Conservation (phyloP, 2,329 filamentous ascomycete genomes). For the Diplodia scrobiculata region DNA sequence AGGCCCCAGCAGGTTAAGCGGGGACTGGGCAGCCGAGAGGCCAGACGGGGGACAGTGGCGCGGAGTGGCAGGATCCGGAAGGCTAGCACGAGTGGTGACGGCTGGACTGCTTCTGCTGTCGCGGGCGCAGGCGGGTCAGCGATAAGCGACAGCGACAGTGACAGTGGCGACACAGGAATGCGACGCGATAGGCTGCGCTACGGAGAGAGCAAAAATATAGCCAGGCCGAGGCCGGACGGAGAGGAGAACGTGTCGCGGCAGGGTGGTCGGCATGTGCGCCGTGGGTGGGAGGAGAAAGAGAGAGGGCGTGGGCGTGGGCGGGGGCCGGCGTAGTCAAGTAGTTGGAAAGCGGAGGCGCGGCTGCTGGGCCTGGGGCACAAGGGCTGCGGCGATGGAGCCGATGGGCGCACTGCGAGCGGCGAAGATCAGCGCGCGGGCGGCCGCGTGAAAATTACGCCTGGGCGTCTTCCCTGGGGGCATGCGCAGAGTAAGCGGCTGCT, state of each 20-base stretch:
- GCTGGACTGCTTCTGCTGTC: neutral
- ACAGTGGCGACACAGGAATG: conserved; percentile 18
- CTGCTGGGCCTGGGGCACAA: conserved; percentile 3
- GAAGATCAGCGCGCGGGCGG: conserved; percentile 18
- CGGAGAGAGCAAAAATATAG: neutral
- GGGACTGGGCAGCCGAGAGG: conserved; percentile 10
- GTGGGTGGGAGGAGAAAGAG: conserved; percentile 6
- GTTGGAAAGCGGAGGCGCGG: conserved; percentile 15
- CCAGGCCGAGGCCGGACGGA: neutral
- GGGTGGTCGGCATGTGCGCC: conserved; percentile 19
- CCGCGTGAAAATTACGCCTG: neutral
- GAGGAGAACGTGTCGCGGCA: neutral
- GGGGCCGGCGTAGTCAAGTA: conserved; percentile 4
- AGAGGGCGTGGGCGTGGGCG: conserved; percentile 5
- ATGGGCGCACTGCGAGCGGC: conserved; percentile 17
- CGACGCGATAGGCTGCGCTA: neutral
- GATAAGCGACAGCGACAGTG: conserved; percentile 14
- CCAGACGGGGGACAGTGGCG: conserved; percentile 9
- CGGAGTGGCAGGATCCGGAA: conserved; percentile 5
- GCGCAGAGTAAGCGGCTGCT: conserved; percentile 5
- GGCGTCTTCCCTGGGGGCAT: neutral
- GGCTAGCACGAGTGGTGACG: conserved; percentile 22
- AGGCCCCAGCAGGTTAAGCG: conserved; percentile 14
- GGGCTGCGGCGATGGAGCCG: conserved; percentile 7
- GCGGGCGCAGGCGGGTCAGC: neutral